phyloP scores from a whole-genome alignment of 164 flowering plant genomes.

The Liriodendron chinense region DNA sequence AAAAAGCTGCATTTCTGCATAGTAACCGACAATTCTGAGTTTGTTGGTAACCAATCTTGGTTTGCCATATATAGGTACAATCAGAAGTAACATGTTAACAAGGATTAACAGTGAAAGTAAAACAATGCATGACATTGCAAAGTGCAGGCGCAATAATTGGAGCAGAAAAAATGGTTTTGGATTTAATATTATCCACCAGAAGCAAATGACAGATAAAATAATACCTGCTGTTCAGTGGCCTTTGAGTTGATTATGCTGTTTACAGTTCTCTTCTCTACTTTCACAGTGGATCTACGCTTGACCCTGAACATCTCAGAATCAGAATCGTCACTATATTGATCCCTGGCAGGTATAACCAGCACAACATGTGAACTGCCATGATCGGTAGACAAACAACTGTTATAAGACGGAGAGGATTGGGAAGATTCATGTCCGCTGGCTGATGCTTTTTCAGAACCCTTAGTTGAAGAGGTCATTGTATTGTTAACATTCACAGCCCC shows the following conservation, averaged over 20 bases:
- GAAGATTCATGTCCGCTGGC: slow-evolving; percentile 26
- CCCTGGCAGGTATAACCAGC: slow-evolving; percentile 17
- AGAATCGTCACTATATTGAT: slow-evolving; percentile 56
- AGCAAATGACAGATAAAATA: not conserved
- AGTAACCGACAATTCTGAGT: too few species aligned
- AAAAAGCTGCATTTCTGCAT: too few species aligned
- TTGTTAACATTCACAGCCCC: slow-evolving; percentile 12
- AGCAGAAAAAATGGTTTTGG: too few species aligned
- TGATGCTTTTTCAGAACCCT: slow-evolving; percentile 26
- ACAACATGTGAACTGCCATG: slow-evolving; percentile 15
- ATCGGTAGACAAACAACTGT: slow-evolving; percentile 17
- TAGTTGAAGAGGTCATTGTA: slow-evolving; percentile 14
- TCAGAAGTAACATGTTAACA: too few species aligned
- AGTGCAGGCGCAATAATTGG: not conserved
- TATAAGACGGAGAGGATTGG: slow-evolving; percentile 21
- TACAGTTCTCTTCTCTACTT: slow-evolving; percentile 33
- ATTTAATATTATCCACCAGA: not conserved
- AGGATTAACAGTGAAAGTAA: not conserved
- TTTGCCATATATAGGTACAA: too few species aligned
- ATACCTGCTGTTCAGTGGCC: slow-evolving; percentile 51
- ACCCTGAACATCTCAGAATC: slow-evolving; percentile 79
- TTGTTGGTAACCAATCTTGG: too few species aligned
- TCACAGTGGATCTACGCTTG: slow-evolving; percentile 57
- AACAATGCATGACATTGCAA: not conserved
- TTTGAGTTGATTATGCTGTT: slow-evolving; percentile 27